Base-by-base conservation (phyloP, 176 grass and related monocot species). In the Thinopyrum elongatum region DNA sequence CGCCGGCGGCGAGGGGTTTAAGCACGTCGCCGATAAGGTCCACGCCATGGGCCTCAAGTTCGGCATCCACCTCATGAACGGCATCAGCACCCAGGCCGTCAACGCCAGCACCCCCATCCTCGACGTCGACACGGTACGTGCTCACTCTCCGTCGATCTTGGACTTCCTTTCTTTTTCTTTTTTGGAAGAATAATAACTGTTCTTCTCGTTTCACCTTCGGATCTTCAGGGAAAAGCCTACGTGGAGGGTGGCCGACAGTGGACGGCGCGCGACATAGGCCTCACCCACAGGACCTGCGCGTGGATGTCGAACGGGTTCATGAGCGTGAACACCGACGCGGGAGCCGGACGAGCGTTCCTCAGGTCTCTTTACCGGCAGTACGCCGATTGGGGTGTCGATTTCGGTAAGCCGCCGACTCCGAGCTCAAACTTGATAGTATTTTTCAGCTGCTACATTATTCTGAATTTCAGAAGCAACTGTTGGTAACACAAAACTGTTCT, bases 31-130 rank as follows among this genome's bases (percentile, higher is more conserved):
- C 1, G 73, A 66, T 21, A 93, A 85, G 80, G 89, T 98, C 85
- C 95, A 98, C 77, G 41, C 66, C 39, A 91, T 98, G 91, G 91
- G 91, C 60, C 90, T 98, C 77, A 95, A 95, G 79, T 98, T 98
- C 17, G 95, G 95, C 65, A 93, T 98, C 82, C 95, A 95, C 87
- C 76, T 98, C 55, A 98, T 98, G 95, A 92, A 94, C 83, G 95
- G 95, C 21, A 93, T 98, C 79, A 98, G 87, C 58, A 87, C 78
- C 3, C 79, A 98, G 25, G 91, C 93, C 22, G 80, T 98, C 11
- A 82, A 95, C 59, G 76, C 81, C 22, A 88, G 71, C 77, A 90
- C 87, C 6, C 87, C 86, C 3, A 87, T 98, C 66, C 92, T 98
- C 62, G 91, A 98, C 78, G 80, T 92, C 77, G 29, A 59, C 31